A percentile compares a stretch with the other conserved stretches of the same genome.
These are phyloP conservation scores for Collybia nuda DNA, from an alignment of 768 basidiomycete genomes.

Conservation along the genomic window DNA sequence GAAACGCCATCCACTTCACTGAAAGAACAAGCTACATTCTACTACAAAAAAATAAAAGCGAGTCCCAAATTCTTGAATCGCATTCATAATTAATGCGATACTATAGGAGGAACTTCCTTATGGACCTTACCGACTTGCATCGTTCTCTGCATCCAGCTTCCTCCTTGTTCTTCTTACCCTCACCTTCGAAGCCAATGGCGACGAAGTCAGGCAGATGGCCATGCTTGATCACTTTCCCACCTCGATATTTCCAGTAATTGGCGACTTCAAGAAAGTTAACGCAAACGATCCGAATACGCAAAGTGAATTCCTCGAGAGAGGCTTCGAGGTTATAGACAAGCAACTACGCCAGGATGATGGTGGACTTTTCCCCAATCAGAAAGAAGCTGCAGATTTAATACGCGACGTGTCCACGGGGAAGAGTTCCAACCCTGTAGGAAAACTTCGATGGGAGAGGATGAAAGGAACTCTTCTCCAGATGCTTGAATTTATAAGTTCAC, in stretches of 20 bases:
- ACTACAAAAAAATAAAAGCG: constrained; percentile 12
- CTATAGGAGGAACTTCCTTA: constrained; percentile 8
- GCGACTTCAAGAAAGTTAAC: not conserved
- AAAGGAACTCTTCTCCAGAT: not conserved
- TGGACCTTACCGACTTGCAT: constrained; percentile 13
- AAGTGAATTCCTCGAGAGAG: not conserved
- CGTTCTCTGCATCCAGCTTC: constrained; percentile 7
- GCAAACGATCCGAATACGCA: constrained; percentile 1
- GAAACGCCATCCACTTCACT: constrained; percentile 10
- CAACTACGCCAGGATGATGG: not conserved
- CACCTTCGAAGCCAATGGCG: constrained; percentile 9
- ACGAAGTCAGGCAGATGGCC: constrained; percentile 10
- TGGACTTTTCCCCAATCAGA: not conserved
- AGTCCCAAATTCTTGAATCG: not conserved
- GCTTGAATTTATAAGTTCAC: not conserved
- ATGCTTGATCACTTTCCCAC: constrained; percentile 14
- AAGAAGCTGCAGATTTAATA: not conserved
- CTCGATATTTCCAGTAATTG: not conserved
- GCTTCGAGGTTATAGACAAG: not conserved
- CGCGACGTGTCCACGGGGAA: not conserved
- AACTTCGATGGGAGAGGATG: not conserved
- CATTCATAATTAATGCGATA: not conserved
- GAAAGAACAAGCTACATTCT: constrained; percentile 6
- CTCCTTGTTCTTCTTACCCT: constrained; percentile 6
- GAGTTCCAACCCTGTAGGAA: not conserved